Percentiles rank a stretch among this genome's conserved stretches.
phyloP scores from a whole-genome alignment of 768 basidiomycete species.

The Zangia roseola region DNA sequence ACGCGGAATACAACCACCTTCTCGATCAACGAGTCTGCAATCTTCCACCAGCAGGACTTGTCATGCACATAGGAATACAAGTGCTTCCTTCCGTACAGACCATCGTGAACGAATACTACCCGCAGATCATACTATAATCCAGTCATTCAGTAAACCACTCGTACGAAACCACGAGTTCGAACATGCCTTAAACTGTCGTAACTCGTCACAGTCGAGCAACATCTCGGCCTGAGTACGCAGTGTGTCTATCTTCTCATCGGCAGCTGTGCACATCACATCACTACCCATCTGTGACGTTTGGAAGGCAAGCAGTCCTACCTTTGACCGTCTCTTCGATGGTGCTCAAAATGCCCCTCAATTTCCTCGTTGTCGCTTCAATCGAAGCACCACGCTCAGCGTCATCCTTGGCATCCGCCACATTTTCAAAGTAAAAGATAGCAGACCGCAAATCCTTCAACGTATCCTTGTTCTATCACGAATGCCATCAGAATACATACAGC shows the following conservation, averaged over 20 bases:
- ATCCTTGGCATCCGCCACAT: conserved; percentile 51
- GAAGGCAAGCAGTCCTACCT: conserved; percentile 35
- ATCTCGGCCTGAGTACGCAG: conserved; percentile 44
- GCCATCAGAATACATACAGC: not conserved
- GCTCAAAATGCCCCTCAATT: conserved; percentile 52
- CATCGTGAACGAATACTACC: conserved; percentile 74
- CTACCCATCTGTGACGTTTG: not conserved
- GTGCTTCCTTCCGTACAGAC: conserved; percentile 73
- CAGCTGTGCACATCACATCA: conserved; percentile 37
- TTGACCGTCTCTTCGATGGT: conserved; percentile 53
- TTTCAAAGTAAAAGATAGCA: conserved; percentile 69
- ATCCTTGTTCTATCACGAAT: conserved; percentile 58
- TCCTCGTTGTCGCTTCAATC: conserved; percentile 44
- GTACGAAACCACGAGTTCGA: not conserved
- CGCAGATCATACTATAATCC: conserved; percentile 75
- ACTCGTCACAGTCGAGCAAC: conserved; percentile 61
- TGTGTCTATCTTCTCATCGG: conserved; percentile 47
- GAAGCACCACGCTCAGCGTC: conserved; percentile 45
- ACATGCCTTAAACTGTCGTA: conserved; percentile 59
- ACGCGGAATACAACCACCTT: conserved; percentile 41
- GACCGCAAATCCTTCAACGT: conserved; percentile 59
- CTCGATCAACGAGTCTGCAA: conserved; percentile 64
- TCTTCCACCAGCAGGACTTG: conserved; percentile 78
- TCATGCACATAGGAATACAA: conserved; percentile 73
- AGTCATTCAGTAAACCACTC: too few species aligned